Base-by-base conservation (phyloP, 192 early-diverging fungal genomes). In the Gamsiella multidivaricata region DNA sequence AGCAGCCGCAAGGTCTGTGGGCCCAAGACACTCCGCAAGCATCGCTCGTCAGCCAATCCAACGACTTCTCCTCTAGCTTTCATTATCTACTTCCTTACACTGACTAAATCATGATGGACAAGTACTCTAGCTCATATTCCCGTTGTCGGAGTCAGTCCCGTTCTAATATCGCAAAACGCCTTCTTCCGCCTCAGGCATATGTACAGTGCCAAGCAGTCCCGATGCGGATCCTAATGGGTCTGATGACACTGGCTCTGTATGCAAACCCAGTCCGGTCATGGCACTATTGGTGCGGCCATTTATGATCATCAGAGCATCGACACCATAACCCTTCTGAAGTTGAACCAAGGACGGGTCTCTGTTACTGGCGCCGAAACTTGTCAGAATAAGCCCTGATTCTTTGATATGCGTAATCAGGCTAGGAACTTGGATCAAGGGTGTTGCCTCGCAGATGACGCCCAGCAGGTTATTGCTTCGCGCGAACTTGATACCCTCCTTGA, bases 401-500 rank as follows among this genome's bases (percentile, higher is more conserved):
- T 99, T 99, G 55, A 97, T 92, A 37, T 91, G 93, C 18, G 89
- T 88, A 59, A 99, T 94, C 42, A 99, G 79, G n/a, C 89, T 85
- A 7, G 98, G 97, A 23, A 96, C 94, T 79, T 94, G 91, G 33
- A 96, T 87, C 84, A 98, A 82, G 42, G 95, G 94, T 37, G 90
- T 90, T 11, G 96, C 93, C 33, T 93, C 92, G 68, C 94, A 97
- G 60, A 99, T 90, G 25, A 99, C 71, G 3, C 98, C 98, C 11
- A 99, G 83, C 26, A 99, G 75, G 76, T 98, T 95, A 79, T 93
- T 95, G 49, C 87, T 84, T 58, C 94, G 94, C 0, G 95, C 92
- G 82, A 98, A 99, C 31, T 92, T 89, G 55, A 99, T 91, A 3
- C 96, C 94, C 70, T 97, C 96, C 63, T 98, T 99, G 67, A 99